Conservation (phyloP, 306 rosid genomes). For the Leucaena leucocephala region DNA sequence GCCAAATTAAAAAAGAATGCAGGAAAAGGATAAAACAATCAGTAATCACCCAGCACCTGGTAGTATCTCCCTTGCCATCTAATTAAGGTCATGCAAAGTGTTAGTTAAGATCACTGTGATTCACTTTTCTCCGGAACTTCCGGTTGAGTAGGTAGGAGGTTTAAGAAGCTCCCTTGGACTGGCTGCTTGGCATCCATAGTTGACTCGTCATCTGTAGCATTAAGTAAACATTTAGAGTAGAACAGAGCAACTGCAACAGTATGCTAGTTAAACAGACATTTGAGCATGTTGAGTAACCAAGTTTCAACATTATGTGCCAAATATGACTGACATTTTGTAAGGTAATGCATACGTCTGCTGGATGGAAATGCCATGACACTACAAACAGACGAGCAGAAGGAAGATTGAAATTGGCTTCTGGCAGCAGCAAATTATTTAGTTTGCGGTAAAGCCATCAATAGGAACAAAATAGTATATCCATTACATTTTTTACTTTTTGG, state of each 20-base stretch:
- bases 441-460: background rate
- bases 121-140: slow-evolving; percentile 79
- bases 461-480: background rate
- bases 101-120: slow-evolving; percentile 47
- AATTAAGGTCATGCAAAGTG: slow-evolving; percentile 40
- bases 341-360: background rate
- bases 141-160: slow-evolving; percentile 68
- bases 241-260: background rate
- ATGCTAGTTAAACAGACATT: slow-evolving; percentile 5
- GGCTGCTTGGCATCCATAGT: slow-evolving; percentile 57
- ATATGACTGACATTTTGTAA: background rate
- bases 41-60: slow-evolving; percentile 32
- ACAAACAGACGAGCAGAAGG: background rate
- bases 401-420: background rate
- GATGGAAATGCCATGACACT: background rate
- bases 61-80: slow-evolving; percentile 41
- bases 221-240: slow-evolving; percentile 19
- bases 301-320: slow-evolving; percentile 4
- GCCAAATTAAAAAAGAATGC: slow-evolving; percentile 53
- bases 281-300: slow-evolving; percentile 8
- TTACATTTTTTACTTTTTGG: too few relatives aligned
- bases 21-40: slow-evolving; percentile 42
- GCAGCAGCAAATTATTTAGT: background rate
- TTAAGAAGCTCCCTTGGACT: slow-evolving; percentile 83
- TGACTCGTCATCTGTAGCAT: slow-evolving; percentile 73